Evolutionary conservation across 257 asterid species (phyloP), one percentile per base, ranked within the genome.

Genomic region (Primulina eburnea): DNA sequence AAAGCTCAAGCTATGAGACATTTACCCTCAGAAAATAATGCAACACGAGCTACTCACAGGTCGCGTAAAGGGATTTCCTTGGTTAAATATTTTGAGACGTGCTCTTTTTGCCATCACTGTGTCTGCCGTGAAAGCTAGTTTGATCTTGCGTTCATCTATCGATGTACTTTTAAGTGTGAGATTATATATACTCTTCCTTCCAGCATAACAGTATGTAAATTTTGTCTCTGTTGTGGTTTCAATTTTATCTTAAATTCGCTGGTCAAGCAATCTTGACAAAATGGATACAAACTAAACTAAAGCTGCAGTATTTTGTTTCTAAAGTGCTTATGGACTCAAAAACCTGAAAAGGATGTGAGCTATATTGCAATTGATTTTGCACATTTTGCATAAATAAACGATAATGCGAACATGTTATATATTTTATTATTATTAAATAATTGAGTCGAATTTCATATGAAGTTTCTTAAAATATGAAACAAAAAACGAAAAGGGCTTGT

Each of bases 1-100:
- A 91, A 82, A 79, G 95, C 95, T 0, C 82, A 84, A 79, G 83
- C 72, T 20, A 82, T 82, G 95, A 87, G 96, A 74, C 78, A 78
- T 75, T 76, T 79, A 1, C 26, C 73, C 8, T 53, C 78, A 1
- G 83, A 78, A 34, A 67, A 33, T 50, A 79, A 72, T 66, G 81
- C 55, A 5, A 71, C 57, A 28, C 73, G 47, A 55, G 65, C 30
- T 28, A 28, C 85, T 64, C 68, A 76, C 5, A 0, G 20, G 8
- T 50, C 57, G 3, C 18, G 18, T 12, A 43, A 4, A 43, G 14
- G 55, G 55, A 43, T 43, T 14, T 14, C 18, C 20, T 50, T 50
- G 1, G 2, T 5, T 50, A 62, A 64, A 75, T 75, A 50, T 70
- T 37, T 76, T 62, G 78, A 71, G 77, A 80, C 75, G 35, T 57